Base-by-base conservation (phyloP, 2,329 filamentous ascomycete species). In the Ilyonectria sp. region DNA sequence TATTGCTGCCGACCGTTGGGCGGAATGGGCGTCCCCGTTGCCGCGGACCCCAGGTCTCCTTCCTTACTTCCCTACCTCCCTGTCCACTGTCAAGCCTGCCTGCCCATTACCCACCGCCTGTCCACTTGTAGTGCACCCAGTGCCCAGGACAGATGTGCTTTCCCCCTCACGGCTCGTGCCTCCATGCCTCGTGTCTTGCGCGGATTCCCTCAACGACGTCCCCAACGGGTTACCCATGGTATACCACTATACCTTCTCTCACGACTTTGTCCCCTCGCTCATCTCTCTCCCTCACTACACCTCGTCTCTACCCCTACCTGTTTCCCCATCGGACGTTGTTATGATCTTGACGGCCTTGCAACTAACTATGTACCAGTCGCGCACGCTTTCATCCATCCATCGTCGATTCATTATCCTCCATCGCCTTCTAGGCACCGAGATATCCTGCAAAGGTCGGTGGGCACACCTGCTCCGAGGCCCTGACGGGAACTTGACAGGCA, bases 401-500 rank as follows among this genome's bases (percentile, higher is more conserved):
- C 49, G 47, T 53, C 43, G n/a, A 35, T 47, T 15, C 6, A 50
- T 23, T 19, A 29, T 33, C 26, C 49, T 60, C 49, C 33, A 31
- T 56, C 52, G 49, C n/a, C 23, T 61, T 56, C 63, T 56, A 55
- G 63, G 52, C 63, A 56, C 63, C 57, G 52, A 56, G 46, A 65
- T 61, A 47, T 46, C 50, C 52, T 53, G 11, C 57, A 60, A 65
- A 43, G 52, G 50, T n/a, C 46, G 37, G 54, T 46, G 40, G 37
- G 35, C 40, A 35, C 49, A 31, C 43, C 43, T 61, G 54, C 44
- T 61, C 46, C n/a, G 57, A 26, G 47, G 19, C 33, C 46, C 56
- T 50, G 40, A 11, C 26, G 29, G 57, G 40, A 49, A 53, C 52
- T 35, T 63, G 55, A 52, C 57, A 46, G 57, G 57, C 37, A 46